Percentiles rank a stretch among this genome's conserved stretches.
Conservation (phyloP, 2,329 filamentous ascomycete genomes). For the Atkinsonella hypoxylon region DNA sequence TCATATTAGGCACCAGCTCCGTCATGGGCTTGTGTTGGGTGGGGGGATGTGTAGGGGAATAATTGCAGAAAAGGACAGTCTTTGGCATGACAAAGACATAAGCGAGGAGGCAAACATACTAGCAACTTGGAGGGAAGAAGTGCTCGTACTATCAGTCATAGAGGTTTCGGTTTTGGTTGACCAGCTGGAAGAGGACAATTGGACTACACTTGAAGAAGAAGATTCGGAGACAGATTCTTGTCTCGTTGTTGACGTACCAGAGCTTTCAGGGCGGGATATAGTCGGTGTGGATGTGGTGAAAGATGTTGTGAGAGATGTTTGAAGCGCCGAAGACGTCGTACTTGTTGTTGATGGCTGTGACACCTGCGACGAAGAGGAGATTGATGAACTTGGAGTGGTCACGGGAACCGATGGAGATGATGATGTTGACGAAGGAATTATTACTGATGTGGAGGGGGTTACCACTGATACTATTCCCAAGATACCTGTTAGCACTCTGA, state of each 20-base stretch:
- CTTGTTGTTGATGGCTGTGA: constrained; percentile 1
- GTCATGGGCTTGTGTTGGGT: not conserved
- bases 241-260: constrained; percentile 17
- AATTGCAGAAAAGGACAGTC: not conserved
- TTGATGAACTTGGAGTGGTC: not conserved
- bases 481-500: not conserved
- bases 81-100: not conserved
- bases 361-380: not conserved
- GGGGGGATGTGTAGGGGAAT: not conserved
- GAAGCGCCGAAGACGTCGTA: constrained; percentile 5
- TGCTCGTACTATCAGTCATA: not conserved
- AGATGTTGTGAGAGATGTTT: constrained; percentile 5
- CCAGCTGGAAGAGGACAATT: constrained; percentile 18
- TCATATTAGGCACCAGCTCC: not conserved
- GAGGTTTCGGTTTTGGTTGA: constrained; percentile 13
- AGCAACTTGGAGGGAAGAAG: constrained; percentile 13
- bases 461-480: not conserved
- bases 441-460: not conserved
- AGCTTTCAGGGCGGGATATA: constrained; percentile 8
- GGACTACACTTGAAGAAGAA: constrained; percentile 15
- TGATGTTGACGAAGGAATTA: not conserved
- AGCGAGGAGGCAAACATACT: constrained; percentile 15
- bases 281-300: constrained; percentile 1
- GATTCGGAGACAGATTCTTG: constrained; percentile 18
- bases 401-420: not conserved